Evolutionary conservation across 192 early-diverging fungal genomes (phyloP).

Genomic region (Umbelopsis sp.): DNA sequence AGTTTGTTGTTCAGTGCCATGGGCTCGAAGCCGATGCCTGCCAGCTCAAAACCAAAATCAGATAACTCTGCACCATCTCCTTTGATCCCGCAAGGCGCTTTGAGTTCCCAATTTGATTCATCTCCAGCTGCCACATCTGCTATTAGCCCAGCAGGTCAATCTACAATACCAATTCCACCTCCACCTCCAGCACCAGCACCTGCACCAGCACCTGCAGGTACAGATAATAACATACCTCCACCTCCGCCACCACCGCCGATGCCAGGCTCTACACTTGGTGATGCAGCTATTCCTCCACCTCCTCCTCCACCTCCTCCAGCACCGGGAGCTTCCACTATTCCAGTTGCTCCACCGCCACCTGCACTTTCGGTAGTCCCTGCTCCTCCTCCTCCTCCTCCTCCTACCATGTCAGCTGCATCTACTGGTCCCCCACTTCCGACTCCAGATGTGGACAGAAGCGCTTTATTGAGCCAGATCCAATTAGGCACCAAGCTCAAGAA

Average conservation of each 20-base stretch:
- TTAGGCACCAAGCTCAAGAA: constrained; percentile 61
- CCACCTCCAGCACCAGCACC: constrained; percentile 25
- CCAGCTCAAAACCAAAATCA: not conserved
- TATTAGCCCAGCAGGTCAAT: not conserved
- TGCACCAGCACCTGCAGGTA: not conserved
- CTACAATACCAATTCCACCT: not conserved
- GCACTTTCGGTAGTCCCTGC: constrained; percentile 11
- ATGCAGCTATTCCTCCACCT: constrained; percentile 3
- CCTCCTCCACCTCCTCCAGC: constrained; percentile 15
- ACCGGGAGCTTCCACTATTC: constrained; percentile 7
- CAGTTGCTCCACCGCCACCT: constrained; percentile 8
- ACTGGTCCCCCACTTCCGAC: not conserved
- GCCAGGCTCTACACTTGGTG: not conserved
- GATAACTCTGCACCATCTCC: not conserved
- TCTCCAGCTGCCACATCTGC: constrained; percentile 11
- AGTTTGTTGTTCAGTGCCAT: constrained; percentile 34
- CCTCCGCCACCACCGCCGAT: constrained; percentile 26
- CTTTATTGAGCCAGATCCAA: constrained; percentile 75
- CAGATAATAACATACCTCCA: not conserved
- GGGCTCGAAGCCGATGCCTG: constrained; percentile 1
- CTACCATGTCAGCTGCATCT: not conserved
- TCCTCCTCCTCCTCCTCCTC: constrained; percentile 17
- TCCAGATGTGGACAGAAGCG: constrained; percentile 42
- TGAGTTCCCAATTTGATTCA: constrained; percentile 15
- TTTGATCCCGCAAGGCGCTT: constrained; percentile 18